Base-by-base conservation (phyloP, 345 rosid genomes). In the Leavenworthia alabamica region DNA sequence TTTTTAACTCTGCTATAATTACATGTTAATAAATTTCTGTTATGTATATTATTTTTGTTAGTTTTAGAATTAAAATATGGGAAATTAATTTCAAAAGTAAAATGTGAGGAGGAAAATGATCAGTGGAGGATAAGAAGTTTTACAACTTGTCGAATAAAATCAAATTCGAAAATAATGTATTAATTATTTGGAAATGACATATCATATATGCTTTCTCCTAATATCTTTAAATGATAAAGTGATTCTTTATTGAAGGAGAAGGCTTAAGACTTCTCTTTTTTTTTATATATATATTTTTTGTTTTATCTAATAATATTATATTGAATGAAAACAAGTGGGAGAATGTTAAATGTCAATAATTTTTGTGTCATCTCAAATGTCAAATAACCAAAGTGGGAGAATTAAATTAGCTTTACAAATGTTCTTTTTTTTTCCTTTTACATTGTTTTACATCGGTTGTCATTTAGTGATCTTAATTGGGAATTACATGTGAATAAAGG, bases 61-160 rank as follows among this genome's bases (percentile, higher is more conserved):
- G 52, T n/a, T 13, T 23, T 22, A 48, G 53, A 36, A 24, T 8
- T 62, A 8, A 11, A 48, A 7, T 48, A 2, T 37, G 6, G 0
- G 19, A 28, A 23, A 27, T 7, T 50, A 50, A 39, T 7, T 28
- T 40, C n/a, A 28, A 3, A 63, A 28, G 43, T 29, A 52, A 20
- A 64, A 41, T 52, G 60, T 52, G 60, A 31, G 60, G 68, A 63
- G 60, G 17, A 41, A 20, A 64, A 54, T 13, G 12, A 41, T 41
- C 20, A 60, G 60, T 52, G 51, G 43, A 64, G 60, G 64, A 63
- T 43, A 27, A 41, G 49, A 40, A 15, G 26, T 10, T 27, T 41
- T 40, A n/a, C 15, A 6, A 9, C 61, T 26, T 56, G 28, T 50
- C 4, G 26, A 46, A 9, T 15, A 14, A 22, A 5, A 45, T 45